phyloP scores from a whole-genome alignment of 345 rosid genomes.

The Lepidium didymum region DNA sequence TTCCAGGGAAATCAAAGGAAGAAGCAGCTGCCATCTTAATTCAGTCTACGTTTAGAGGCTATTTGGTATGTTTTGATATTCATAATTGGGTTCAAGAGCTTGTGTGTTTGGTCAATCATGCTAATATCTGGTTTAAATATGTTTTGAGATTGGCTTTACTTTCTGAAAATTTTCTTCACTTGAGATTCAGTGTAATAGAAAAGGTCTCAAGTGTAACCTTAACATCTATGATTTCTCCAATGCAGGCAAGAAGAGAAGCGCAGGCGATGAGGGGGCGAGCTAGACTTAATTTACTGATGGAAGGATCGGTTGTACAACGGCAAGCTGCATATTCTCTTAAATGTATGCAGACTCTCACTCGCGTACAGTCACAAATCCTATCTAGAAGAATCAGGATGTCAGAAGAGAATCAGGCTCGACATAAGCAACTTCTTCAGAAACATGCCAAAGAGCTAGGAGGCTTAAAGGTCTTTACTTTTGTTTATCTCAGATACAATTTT shows the following conservation, averaged over 20 bases:
- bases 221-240: conserved; percentile 2
- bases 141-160: background rate
- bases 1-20: conserved; percentile 55
- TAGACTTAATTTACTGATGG: conserved; percentile 68
- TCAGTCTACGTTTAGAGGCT: conserved; percentile 77
- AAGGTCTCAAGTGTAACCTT: background rate
- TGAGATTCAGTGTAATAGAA: background rate
- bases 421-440: conserved; percentile 74
- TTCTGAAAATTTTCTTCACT: background rate
- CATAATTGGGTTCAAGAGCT: background rate
- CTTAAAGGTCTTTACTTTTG: conserved; percentile 22
- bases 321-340: conserved; percentile 68
- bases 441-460: conserved; percentile 60
- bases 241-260: conserved; percentile 70
- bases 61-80: conserved; percentile 40
- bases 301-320: conserved; percentile 67
- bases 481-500: background rate
- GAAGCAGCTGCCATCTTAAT: conserved; percentile 69
- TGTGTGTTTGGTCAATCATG: background rate
- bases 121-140: background rate
- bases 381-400: conserved; percentile 66
- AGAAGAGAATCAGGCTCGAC: conserved; percentile 88
- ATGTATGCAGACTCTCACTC: conserved; percentile 82
- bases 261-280: conserved; percentile 60
- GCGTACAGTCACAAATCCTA: conserved; percentile 74